Evolutionary conservation across 441 rosid genomes (phyloP).

Genomic region (Corymbia calophylla): DNA sequence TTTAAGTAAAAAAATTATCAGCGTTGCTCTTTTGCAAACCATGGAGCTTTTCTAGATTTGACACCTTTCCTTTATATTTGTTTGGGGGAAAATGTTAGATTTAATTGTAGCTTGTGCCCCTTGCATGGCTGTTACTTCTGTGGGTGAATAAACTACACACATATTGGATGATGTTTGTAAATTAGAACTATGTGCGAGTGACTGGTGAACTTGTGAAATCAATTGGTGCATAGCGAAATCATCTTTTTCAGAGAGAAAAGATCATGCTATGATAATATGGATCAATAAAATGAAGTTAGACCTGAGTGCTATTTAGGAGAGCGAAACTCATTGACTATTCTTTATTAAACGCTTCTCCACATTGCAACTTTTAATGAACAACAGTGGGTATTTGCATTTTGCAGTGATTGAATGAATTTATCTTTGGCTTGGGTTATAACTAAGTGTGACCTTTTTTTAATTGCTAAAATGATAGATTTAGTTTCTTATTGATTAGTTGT

Average conservation of each 20-base stretch:
- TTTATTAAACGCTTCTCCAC: not conserved
- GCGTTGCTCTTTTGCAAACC: not conserved
- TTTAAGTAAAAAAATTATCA: not conserved
- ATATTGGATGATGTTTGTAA: not conserved
- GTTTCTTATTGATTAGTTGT: not conserved
- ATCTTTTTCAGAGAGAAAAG: not conserved
- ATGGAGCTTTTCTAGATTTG: not conserved
- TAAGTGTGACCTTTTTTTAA: not conserved
- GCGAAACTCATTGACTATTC: not conserved
- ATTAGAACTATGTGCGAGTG: not conserved
- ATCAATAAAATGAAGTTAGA: not conserved
- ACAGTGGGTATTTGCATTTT: not conserved
- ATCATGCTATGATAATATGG: not conserved
- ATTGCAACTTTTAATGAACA: not conserved
- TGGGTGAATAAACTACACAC: not conserved
- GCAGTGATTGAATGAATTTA: not conserved
- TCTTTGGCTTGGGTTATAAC: not conserved
- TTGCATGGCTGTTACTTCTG: not conserved
- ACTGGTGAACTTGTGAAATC: not conserved
- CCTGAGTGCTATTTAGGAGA: not conserved
- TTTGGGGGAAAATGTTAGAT: not conserved
- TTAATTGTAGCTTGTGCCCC: not conserved
- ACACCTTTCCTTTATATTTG: not conserved
- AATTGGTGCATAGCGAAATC: not conserved
- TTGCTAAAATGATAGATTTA: not conserved